phyloP scores from a whole-genome alignment of 2,329 filamentous ascomycete species.

The Xylaria sp. region DNA sequence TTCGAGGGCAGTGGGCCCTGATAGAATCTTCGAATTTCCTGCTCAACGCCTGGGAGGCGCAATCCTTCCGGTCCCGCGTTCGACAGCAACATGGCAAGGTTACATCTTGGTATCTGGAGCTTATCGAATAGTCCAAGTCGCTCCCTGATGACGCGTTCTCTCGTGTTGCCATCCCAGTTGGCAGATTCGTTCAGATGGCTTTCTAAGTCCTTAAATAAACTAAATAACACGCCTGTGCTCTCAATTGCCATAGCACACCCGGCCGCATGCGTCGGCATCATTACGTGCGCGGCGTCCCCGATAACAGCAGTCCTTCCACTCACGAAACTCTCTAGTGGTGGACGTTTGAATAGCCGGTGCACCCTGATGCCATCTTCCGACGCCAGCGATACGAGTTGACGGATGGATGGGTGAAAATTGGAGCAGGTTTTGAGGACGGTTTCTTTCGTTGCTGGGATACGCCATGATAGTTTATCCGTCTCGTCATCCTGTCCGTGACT shows the following conservation, averaged over 20 bases:
- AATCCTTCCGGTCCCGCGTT: slow-evolving; percentile 35
- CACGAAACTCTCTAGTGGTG: slow-evolving; percentile 35
- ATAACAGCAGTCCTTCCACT: slow-evolving; percentile 34
- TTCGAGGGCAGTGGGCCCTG: slow-evolving; percentile 26
- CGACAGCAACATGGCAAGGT: slow-evolving; percentile 36
- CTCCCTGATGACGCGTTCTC: slow-evolving; percentile 16
- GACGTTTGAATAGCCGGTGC: slow-evolving; percentile 34
- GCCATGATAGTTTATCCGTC: slow-evolving; percentile 26
- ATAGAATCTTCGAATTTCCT: slow-evolving; percentile 37
- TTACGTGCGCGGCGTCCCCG: slow-evolving; percentile 37
- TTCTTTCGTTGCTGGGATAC: slow-evolving; percentile 19
- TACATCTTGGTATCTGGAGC: slow-evolving; percentile 37
- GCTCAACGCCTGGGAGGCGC: slow-evolving; percentile 22
- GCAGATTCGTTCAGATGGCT: neutral
- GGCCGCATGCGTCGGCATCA: slow-evolving; percentile 39
- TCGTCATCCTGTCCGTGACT: neutral
- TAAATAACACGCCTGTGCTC: slow-evolving; percentile 32
- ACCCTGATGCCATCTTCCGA: slow-evolving; percentile 36
- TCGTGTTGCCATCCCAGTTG: neutral
- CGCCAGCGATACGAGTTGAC: slow-evolving; percentile 31
- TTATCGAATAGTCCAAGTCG: slow-evolving; percentile 35
- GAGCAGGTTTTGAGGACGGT: slow-evolving; percentile 28
- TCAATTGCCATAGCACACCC: slow-evolving; percentile 33
- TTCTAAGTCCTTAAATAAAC: slow-evolving; percentile 25
- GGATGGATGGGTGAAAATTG: slow-evolving; percentile 34